phyloP scores from a whole-genome alignment of 2,329 filamentous ascomycete genomes.

The Xylariaceae sp. region DNA sequence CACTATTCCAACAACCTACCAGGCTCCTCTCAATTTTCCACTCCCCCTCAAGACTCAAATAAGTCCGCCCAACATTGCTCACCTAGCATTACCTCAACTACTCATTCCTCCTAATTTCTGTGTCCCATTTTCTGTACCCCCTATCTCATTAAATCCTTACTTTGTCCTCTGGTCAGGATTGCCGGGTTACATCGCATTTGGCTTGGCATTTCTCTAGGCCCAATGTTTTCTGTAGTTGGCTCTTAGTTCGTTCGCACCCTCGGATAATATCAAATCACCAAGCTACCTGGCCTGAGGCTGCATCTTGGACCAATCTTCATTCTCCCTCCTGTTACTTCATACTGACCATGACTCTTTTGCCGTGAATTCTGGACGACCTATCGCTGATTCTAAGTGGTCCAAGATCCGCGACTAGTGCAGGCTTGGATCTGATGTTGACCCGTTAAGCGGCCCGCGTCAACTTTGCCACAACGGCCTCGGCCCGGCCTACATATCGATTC shows the following conservation, averaged over 20 bases:
- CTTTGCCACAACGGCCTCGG: slow-evolving; percentile 27
- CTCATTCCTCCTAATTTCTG: too few species aligned
- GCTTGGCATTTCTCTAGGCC: not conserved
- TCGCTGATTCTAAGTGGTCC: slow-evolving; percentile 5
- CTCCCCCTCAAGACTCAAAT: too few species aligned
- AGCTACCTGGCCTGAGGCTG: too few species aligned
- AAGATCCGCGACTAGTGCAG: slow-evolving; percentile 19
- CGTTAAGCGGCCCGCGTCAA: slow-evolving; percentile 28
- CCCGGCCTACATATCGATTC: slow-evolving; percentile 9
- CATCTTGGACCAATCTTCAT: not conserved
- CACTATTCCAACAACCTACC: too few species aligned
- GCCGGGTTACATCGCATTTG: not conserved
- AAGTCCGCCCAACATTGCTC: too few species aligned
- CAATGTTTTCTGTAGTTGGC: not conserved
- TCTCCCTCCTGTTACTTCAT: slow-evolving; percentile 1
- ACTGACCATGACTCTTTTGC: slow-evolving; percentile 10
- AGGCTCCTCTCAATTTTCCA: too few species aligned
- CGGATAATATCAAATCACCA: too few species aligned
- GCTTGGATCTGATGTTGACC: slow-evolving; percentile 26
- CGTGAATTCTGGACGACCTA: not conserved
- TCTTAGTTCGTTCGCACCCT: too few species aligned
- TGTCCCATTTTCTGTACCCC: too few species aligned
- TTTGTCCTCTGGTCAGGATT: not conserved
- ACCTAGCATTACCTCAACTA: too few species aligned
- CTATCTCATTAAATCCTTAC: too few species aligned